Evolutionary conservation across 169 alveolate genomes (phyloP), one percentile per base, ranked within the genome.

Genomic region (Babesia bigemina): DNA sequence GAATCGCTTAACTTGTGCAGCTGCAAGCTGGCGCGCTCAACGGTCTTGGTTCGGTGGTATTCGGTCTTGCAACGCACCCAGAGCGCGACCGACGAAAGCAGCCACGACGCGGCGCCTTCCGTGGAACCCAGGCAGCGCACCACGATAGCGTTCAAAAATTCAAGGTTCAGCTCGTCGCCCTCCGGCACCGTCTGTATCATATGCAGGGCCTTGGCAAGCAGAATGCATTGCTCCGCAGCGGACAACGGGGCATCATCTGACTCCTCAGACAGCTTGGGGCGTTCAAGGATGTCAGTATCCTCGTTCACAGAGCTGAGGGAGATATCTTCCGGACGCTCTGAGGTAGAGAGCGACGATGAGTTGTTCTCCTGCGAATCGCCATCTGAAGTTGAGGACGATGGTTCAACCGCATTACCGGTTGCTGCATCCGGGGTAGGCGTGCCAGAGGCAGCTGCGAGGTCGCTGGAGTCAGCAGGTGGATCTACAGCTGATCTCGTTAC

Each of bases 11-110:
- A 70, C 49, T 86, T 75, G 75, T 89, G 84, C 58, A 90, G 75
- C 60, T 90, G 94, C 39, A 86, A 70, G 19, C 88, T 84, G 17
- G 92, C 91, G 13, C 94, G 73, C 19, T 86, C 92, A 8, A 84
- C 88, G 11, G 91, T 90, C 55, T 84, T 84, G 47, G 86, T 75
- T 21, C 88, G 71, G 53, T 62, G 76, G 48, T 87, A 75, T 65
- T 90, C 94, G 8, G 85, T 75, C 65, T 86, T 90, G 71, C 92
- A 86, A 42, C 90, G 81, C 48, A 78, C 75, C 92, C 91, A 90
- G 39, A 90, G 63, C 24, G 87, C 79, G 42, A 85, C 79, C 8
- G 92, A 86, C 52, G 84, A 73, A 12, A 86, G 50, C 63, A 86
- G 48, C 91, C 92, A 74, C 50, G 65, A 70, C 22, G 48, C 10